These are phyloP conservation scores for Acanthamoeba lenticulata DNA, from an alignment of 208 protist genomes.

Conservation along the genomic window DNA sequence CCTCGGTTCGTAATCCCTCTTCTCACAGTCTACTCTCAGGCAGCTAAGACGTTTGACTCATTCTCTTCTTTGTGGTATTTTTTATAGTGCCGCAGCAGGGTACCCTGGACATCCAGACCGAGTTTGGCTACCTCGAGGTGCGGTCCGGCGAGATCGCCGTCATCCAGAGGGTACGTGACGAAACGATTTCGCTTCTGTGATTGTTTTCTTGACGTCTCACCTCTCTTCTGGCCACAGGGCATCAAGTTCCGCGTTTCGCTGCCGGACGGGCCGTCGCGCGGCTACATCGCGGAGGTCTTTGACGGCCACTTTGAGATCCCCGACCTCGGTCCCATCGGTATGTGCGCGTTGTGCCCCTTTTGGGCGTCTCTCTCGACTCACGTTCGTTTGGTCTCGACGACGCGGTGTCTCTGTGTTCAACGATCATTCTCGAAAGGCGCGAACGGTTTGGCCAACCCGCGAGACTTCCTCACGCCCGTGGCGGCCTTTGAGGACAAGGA, in stretches of 20 bases:
- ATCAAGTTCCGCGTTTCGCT: constrained; percentile 87
- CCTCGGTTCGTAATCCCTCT: constrained; percentile 76
- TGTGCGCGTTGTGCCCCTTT: neutral
- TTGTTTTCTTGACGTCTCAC: neutral
- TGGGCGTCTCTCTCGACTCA: neutral
- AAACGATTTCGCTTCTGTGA: neutral
- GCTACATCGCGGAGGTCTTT: constrained; percentile 92
- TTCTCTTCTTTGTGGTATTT: neutral
- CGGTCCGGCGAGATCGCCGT: constrained; percentile 89
- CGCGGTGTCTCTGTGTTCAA: too few species aligned
- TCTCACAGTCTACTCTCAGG: neutral
- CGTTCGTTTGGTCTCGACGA: neutral
- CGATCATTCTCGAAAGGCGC: constrained; percentile 76
- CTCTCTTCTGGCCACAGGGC: constrained; percentile 74
- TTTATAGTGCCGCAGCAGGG: constrained; percentile 87
- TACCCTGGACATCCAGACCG: constrained; percentile 87
- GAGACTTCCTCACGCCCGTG: constrained; percentile 90
- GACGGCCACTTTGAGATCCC: constrained; percentile 89
- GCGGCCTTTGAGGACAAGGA: constrained; percentile 88
- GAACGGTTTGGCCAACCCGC: constrained; percentile 92
- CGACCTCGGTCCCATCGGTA: constrained; percentile 91
- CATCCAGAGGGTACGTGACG: constrained; percentile 74
- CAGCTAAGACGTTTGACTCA: neutral
- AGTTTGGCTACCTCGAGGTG: constrained; percentile 89
- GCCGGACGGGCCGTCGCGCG: constrained; percentile 76